Evolutionary conservation across 1,139 yeast species (phyloP).

Genomic region (Scheffersomyces stambukii): DNA sequence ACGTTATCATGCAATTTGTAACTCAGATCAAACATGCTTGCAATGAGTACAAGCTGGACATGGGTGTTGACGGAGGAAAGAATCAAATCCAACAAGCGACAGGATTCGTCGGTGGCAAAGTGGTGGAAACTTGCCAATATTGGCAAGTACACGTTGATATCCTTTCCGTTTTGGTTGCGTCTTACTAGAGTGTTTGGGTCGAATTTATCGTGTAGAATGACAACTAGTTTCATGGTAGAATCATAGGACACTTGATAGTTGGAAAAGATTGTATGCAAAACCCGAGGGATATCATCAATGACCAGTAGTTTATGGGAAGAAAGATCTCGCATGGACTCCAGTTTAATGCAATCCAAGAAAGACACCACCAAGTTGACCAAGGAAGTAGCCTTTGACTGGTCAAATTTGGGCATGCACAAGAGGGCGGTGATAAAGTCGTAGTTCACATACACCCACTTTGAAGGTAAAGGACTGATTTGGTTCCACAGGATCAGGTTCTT

Average conservation of each 20-base stretch:
- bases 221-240: slow-evolving; percentile 5
- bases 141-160: slow-evolving; percentile 10
- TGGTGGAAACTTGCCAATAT: slow-evolving; percentile 9
- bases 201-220: slow-evolving; percentile 28
- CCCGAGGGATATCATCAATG: slow-evolving; percentile 27
- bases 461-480: slow-evolving; percentile 30
- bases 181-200: slow-evolving; percentile 16
- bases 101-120: slow-evolving; percentile 15
- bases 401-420: slow-evolving; percentile 15
- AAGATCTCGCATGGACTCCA: slow-evolving; percentile 17
- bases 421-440: slow-evolving; percentile 27
- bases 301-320: slow-evolving; percentile 28
- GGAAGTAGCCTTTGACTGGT: too few species aligned
- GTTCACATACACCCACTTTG: slow-evolving; percentile 31
- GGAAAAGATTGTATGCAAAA: slow-evolving; percentile 20
- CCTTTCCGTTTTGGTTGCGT: background rate
- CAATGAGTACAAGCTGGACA: too few species aligned
- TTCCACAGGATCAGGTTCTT: slow-evolving; percentile 25
- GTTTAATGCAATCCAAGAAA: slow-evolving; percentile 24
- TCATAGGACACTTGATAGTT: slow-evolving; percentile 15
- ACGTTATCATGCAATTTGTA: too few species aligned
- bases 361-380: slow-evolving; percentile 18
- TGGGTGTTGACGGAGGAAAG: too few species aligned
- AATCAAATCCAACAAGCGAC: too few species aligned
- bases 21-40: too few species aligned